Evolutionary conservation across 225 moss, liverwort and hornwort species (phyloP).

Genomic region (Antitrichia curtipendula): DNA sequence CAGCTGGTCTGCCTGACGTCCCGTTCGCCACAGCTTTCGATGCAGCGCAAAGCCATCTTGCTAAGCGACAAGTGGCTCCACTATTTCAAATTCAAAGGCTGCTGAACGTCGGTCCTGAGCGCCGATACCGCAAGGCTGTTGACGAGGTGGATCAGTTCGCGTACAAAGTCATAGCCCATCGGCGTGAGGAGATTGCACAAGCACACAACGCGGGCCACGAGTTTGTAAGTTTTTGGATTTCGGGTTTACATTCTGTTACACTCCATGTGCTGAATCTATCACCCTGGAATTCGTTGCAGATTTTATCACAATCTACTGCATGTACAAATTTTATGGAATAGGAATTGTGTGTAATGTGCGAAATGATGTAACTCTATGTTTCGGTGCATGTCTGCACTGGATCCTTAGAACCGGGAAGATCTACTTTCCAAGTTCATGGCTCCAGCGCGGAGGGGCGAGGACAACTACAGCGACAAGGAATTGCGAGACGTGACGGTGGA

Average conservation of each 20-base stretch:
- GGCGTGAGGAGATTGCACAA: constrained; percentile 39
- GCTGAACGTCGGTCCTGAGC: constrained; percentile 56
- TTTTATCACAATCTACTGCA: too few species aligned
- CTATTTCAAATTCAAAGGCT: constrained; percentile 36
- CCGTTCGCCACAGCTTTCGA: constrained; percentile 78
- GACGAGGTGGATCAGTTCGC: constrained; percentile 39
- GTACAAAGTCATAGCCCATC: constrained; percentile 27
- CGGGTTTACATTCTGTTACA: not conserved
- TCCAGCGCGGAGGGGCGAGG: not conserved
- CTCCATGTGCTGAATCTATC: not conserved
- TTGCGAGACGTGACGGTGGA: constrained; percentile 61
- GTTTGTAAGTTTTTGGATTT: constrained; percentile 4
- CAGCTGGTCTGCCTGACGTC: constrained; percentile 38
- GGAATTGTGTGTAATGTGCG: not conserved
- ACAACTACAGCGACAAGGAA: constrained; percentile 34
- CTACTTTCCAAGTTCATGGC: constrained; percentile 72
- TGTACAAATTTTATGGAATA: not conserved
- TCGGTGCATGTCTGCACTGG: not conserved
- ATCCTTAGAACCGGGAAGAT: constrained; percentile 36
- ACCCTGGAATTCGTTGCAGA: not conserved
- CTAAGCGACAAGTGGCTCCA: constrained; percentile 22
- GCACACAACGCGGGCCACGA: not conserved
- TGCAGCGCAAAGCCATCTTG: constrained; percentile 18
- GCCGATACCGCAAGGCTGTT: not conserved
- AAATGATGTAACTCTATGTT: not conserved